phyloP scores from a whole-genome alignment of 2,329 filamentous ascomycete species.

The Cordyceps cateniannulata region DNA sequence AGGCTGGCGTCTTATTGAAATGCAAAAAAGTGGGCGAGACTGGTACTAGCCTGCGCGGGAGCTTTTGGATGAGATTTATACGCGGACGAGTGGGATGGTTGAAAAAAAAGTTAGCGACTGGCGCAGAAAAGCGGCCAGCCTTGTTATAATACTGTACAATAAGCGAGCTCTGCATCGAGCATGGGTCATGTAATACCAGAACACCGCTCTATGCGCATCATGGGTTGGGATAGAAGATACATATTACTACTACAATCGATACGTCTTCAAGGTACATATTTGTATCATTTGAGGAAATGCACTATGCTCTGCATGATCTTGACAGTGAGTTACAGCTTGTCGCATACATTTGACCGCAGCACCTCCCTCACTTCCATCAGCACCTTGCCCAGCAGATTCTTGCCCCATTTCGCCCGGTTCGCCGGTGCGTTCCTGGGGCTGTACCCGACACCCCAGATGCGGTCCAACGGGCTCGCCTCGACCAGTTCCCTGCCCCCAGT shows the following conservation, averaged over 20 bases:
- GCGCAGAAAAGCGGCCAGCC: neutral
- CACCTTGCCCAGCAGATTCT: conserved; percentile 58
- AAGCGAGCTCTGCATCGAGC: conserved; percentile 6
- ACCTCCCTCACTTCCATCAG: conserved; percentile 51
- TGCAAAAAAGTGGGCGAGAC: conserved; percentile 96
- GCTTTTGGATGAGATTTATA: neutral
- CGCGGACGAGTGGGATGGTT: neutral
- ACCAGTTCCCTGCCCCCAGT: conserved; percentile 57
- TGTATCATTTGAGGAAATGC: neutral
- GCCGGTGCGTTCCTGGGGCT: conserved; percentile 39
- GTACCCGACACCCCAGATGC: conserved; percentile 63
- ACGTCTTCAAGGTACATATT: neutral
- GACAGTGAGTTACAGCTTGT: neutral
- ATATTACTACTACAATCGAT: neutral
- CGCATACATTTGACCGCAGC: conserved; percentile 28
- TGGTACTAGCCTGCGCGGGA: conserved; percentile 46
- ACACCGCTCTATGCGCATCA: conserved; percentile 11
- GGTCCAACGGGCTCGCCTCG: conserved; percentile 54
- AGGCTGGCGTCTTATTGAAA: conserved; percentile 94
- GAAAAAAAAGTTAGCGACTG: neutral
- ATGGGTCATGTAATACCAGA: conserved; percentile 8
- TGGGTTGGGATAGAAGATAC: conserved; percentile 5
- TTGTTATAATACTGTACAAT: conserved; percentile 11
- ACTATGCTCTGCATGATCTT: neutral
- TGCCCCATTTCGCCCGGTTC: conserved; percentile 49